Base-by-base conservation (phyloP, 495 filamentous ascomycete species). In the Penicillium fimorum region DNA sequence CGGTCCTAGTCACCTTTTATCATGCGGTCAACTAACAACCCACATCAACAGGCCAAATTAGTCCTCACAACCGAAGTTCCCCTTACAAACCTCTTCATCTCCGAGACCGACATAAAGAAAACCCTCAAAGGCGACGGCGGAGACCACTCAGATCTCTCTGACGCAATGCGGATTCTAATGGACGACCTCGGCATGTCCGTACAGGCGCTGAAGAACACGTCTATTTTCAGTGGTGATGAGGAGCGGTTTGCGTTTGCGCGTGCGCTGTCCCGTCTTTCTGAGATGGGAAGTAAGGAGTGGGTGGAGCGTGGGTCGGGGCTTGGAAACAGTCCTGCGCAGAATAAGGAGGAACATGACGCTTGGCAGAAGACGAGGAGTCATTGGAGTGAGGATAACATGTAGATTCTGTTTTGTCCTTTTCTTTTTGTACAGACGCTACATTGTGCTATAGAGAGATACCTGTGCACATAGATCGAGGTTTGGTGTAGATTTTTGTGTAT, bases 261-360 rank as follows among this genome's bases (percentile, higher is more conserved):
- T 20, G 94, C 94, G 6, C 65, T 97, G 59, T 91, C 87, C 32
- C 76, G 94, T 52, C 75, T 98, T 61, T 85, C 74, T 17, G 91
- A 97, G 75, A 98, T 98, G 94, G 92, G 90, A 2, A 92, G 90
- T 61, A 83, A 87, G 70, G 85, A 96, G 67, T 98, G 95, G 95
- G 87, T 97, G 15, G 95, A 97, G 76, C 71, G 90, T 5, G 92
- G 92, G 0, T 75, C 96, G 81, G 90, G 88, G 0, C 79, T 92
- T 79, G 86, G 84, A 11, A 70, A 86, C 56, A 81, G 79, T 66
- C 70, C 68, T 9, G 68, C 76, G 29, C 81, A 85, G 30, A 83
- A 84, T 0, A 81, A 84, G 69, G 63, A 76, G 50, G 87, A 90
- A 60, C 78, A 73, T 29, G 81, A 87, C 55, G 82, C 73, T 50